Conservation (phyloP, 768 basidiomycete species). For the Agaricus subrufescens region DNA sequence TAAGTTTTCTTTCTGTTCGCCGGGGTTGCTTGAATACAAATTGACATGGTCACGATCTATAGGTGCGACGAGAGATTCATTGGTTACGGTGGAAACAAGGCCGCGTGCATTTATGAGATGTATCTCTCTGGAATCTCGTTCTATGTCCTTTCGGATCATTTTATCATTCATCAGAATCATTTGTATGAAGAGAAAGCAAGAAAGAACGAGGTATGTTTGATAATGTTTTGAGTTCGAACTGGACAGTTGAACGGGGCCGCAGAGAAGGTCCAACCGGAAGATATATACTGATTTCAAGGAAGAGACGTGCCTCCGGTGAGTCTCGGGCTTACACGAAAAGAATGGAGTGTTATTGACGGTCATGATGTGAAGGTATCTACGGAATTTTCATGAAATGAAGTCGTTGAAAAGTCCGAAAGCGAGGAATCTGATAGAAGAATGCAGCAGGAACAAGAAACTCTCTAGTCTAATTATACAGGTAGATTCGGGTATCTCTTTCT, state of each 20-base stretch:
- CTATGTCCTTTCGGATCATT: slow-evolving; percentile 83
- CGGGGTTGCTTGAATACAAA: no score
- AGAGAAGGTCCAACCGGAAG: slow-evolving; percentile 47
- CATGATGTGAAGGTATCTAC: slow-evolving; percentile 49
- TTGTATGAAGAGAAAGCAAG: slow-evolving; percentile 73
- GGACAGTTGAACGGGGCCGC: not conserved
- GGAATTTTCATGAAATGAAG: slow-evolving; percentile 48
- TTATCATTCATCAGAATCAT: slow-evolving; percentile 86
- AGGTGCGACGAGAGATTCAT: slow-evolving; percentile 93
- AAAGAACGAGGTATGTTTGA: slow-evolving; percentile 36
- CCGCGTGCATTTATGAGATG: slow-evolving; percentile 89
- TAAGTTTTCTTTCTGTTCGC: not conserved
- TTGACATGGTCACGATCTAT: slow-evolving; percentile 1
- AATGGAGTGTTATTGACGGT: not conserved
- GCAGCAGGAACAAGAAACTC: slow-evolving; percentile 56
- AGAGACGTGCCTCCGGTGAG: slow-evolving; percentile 64
- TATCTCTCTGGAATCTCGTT: slow-evolving; percentile 82
- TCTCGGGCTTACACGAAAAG: not conserved
- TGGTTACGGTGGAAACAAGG: slow-evolving; percentile 91
- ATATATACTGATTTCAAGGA: slow-evolving; percentile 72
- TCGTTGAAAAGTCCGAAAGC: slow-evolving; percentile 46
- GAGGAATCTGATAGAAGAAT: slow-evolving; percentile 55
- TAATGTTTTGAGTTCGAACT: slow-evolving; percentile 18
- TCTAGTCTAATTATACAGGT: slow-evolving; percentile 37
- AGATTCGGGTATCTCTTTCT: slow-evolving; percentile 2